A percentile compares a stretch with the other conserved stretches of the same genome.
phyloP scores from a whole-genome alignment of 805 yeast genomes.

The Candida parachauliodes region DNA sequence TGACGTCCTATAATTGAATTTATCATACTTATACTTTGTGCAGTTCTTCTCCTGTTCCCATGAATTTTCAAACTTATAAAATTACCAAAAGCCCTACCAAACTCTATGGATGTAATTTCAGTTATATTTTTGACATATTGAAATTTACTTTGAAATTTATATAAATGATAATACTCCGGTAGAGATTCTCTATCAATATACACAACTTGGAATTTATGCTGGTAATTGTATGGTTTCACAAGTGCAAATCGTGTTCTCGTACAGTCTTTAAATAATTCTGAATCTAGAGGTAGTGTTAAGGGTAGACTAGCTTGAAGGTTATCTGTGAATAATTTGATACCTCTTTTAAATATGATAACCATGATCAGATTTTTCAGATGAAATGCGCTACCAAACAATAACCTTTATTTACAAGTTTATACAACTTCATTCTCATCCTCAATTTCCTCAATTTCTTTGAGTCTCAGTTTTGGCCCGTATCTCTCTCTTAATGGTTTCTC shows the following conservation, averaged over 20 bases:
- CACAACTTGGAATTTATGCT: slow-evolving; percentile 1
- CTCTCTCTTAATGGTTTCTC: slow-evolving; percentile 39
- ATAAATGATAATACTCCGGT: not conserved
- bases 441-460: slow-evolving; percentile 38
- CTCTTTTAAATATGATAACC: slow-evolving; percentile 1
- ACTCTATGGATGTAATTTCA: not conserved
- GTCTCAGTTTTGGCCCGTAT: slow-evolving; percentile 29
- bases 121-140: slow-evolving; percentile 1
- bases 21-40: not conserved
- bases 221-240: slow-evolving; percentile 2
- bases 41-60: not conserved
- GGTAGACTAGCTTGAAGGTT: not conserved
- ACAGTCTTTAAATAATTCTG: slow-evolving; percentile 1
- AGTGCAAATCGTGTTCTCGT: not conserved
- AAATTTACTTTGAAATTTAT: slow-evolving; percentile 4
- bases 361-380: not conserved
- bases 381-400: slow-evolving; percentile 1
- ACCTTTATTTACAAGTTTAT: not conserved
- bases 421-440: slow-evolving; percentile 34
- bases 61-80: not conserved
- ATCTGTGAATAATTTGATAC: slow-evolving; percentile 4
- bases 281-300: not conserved
- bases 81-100: not conserved
- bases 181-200: slow-evolving; percentile 2
- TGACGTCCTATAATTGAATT: slow-evolving; percentile 1